Conservation (phyloP, 2,329 filamentous ascomycete genomes). For the Madurella fahalii region DNA sequence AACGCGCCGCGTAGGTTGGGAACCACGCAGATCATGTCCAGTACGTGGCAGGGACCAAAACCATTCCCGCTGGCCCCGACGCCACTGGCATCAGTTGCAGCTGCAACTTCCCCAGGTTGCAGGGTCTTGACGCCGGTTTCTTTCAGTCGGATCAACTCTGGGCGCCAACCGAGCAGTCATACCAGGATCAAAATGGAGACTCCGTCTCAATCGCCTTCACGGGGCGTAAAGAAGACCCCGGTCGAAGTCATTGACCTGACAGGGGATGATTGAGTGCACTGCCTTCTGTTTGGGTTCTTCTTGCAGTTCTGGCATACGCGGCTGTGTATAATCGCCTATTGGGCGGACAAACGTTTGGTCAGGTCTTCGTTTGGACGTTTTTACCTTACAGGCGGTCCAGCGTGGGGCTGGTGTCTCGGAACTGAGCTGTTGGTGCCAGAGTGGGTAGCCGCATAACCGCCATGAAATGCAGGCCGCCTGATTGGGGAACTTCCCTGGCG, state of each 20-base stretch:
- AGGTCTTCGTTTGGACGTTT: background rate
- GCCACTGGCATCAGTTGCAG: background rate
- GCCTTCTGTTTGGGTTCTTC: background rate
- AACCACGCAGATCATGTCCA: background rate
- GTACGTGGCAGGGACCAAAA: background rate
- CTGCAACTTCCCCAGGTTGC: background rate
- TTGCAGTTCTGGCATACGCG: background rate
- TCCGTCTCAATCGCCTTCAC: background rate
- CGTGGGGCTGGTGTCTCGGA: background rate
- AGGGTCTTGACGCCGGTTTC: constrained; percentile 8
- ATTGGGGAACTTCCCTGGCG: background rate
- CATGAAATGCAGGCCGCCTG: background rate
- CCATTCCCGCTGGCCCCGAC: background rate
- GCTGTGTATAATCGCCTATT: too few relatives aligned
- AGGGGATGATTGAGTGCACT: constrained; percentile 5
- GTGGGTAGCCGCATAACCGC: constrained; percentile 1
- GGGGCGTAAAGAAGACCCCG: background rate
- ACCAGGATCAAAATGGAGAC: background rate
- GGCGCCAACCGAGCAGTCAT: background rate
- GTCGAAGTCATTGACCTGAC: constrained; percentile 18
- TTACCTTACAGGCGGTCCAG: background rate
- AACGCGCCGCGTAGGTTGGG: background rate
- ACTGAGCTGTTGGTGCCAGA: background rate
- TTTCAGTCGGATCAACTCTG: constrained; percentile 9
- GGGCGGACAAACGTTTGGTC: background rate